Percentiles rank a stretch among this genome's conserved stretches.
phyloP scores from a whole-genome alignment of 2,329 filamentous ascomycete species.

The Ceratocystis harringtonii region DNA sequence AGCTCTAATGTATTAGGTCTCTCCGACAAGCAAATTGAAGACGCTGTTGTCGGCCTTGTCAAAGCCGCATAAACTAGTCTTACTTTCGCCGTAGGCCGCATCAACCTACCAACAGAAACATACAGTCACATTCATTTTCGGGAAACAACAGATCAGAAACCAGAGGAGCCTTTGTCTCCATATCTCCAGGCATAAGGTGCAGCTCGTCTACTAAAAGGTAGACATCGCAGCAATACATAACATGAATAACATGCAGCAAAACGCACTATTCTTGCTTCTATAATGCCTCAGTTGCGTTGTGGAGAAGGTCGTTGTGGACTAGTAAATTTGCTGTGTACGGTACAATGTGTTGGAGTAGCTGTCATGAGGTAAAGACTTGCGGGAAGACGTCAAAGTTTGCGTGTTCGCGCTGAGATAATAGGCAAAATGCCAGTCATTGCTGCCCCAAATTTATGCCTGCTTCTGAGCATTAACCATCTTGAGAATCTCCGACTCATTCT shows the following conservation, averaged over 20 bases:
- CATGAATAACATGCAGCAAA: neutral
- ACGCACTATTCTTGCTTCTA: neutral
- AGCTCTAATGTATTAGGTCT: slow-evolving; percentile 26
- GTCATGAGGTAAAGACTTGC: neutral
- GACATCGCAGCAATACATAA: neutral
- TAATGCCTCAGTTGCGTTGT: neutral
- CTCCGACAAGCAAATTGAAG: slow-evolving; percentile 47
- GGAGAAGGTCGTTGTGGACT: neutral
- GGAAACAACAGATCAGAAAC: neutral
- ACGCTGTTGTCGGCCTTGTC: slow-evolving; percentile 40
- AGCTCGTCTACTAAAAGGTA: neutral
- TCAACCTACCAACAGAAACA: slow-evolving; percentile 2
- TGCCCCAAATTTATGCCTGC: neutral
- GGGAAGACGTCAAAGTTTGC: neutral
- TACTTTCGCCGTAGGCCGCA: neutral
- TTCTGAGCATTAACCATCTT: slow-evolving; percentile 52
- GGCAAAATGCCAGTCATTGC: neutral
- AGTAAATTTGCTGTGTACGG: neutral
- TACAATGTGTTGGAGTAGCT: neutral
- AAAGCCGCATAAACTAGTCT: slow-evolving; percentile 24
- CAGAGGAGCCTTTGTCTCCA: neutral
- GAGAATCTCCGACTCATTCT: slow-evolving; percentile 77
- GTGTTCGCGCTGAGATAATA: neutral
- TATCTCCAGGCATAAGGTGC: neutral
- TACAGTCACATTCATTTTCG: neutral